Evolutionary conservation across 2,329 filamentous ascomycete genomes (phyloP).

Genomic region (Atkinsonella texensis): DNA sequence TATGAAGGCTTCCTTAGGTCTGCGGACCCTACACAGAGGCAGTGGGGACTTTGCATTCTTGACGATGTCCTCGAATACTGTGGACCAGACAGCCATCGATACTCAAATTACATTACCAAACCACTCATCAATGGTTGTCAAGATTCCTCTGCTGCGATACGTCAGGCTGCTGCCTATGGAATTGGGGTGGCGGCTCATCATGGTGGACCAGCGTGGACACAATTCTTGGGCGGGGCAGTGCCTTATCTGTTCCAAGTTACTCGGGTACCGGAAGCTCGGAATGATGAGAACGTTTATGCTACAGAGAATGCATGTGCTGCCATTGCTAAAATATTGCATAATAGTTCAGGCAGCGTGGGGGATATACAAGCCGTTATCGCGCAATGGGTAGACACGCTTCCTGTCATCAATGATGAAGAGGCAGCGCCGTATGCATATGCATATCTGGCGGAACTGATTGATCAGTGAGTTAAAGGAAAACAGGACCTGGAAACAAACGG

Average conservation of each 20-base stretch:
- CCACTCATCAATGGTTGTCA: conserved; percentile 78
- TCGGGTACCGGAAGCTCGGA: conserved; percentile 67
- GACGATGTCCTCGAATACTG: conserved; percentile 98
- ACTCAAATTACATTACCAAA: conserved; percentile 73
- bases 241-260: conserved; percentile 77
- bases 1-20: conserved; percentile 80
- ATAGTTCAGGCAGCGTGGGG: conserved; percentile 63
- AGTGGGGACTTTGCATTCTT: conserved; percentile 98
- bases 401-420: conserved; percentile 91
- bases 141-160: conserved; percentile 78
- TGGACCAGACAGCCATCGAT: conserved; percentile 75
- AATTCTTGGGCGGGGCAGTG: conserved; percentile 71
- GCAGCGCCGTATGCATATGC: conserved; percentile 92
- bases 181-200: conserved; percentile 92
- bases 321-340: conserved; percentile 94
- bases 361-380: conserved; percentile 64
- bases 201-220: conserved; percentile 75
- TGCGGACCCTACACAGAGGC: conserved; percentile 75
- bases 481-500: neutral
- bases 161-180: conserved; percentile 91
- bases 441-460: conserved; percentile 82
- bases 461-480: conserved; percentile 59
- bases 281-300: conserved; percentile 89
- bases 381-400: conserved; percentile 87
- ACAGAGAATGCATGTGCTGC: conserved; percentile 96